Evolutionary conservation across 768 basidiomycete species (phyloP), one percentile per base, ranked within the genome.

Genomic region (Crucibulum laeve): DNA sequence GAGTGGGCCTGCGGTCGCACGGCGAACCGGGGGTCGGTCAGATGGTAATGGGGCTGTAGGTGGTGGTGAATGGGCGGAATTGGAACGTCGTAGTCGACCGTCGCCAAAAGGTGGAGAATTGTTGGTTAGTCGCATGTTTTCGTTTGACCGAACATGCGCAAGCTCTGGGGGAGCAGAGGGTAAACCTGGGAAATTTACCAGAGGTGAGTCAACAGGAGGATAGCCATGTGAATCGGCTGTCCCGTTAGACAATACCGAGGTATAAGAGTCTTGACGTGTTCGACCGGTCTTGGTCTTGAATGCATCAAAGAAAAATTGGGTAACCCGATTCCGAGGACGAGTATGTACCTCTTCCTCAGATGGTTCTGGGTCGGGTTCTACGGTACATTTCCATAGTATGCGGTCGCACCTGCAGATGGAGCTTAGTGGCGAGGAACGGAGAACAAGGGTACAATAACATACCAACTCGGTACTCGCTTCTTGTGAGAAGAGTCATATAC

Each of bases 381-480:
- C 70, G 0, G 83, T 89, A 4, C 84, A 74, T 60, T 89, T 91
- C 81, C 82, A 91, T 4, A 91, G 63, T 35, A 91, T 87, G 15
- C 89, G 80, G 58, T 91, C 89, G 54, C 89, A 91, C 86, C 86
- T 87, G 41, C 5, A 46, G 4, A n/a, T 18, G 45, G 21, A 33
- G 23, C 26, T 44, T 35, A 21, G 35, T 41, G 21, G 35, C 35
- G 19, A 8, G 11, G 5, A 25, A 19, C 8, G 14, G 22, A 43
- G 37, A 25, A 30, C 5, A 15, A 14, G 39, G 42, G 15, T 22
- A 34, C 25, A 4, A 25, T 25, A 4, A 65, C 79, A 38, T 51
- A 86, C 89, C 89, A 91, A 59, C 87, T 88, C 4, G 89, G 89
- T 19, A 91, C 89, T 15, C 89, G 81, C 53, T 80, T 77, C 60